Base-by-base conservation (phyloP, 108 stramenopile genomes). In the Cylindrotheca closterium region DNA sequence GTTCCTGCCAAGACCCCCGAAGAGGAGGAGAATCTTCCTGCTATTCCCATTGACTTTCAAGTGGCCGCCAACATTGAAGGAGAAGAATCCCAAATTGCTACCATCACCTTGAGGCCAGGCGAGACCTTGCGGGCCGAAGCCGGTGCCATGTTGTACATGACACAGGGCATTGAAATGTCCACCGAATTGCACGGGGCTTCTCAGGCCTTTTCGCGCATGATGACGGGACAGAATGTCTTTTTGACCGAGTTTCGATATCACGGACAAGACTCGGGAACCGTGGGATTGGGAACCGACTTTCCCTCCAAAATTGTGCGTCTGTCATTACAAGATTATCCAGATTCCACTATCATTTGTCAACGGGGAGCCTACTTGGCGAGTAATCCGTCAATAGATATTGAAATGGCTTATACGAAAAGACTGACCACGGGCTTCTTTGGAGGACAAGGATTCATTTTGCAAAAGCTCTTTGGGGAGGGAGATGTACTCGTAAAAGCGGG, bases 401-500 rank as follows among this genome's bases (percentile, higher is more conserved):
- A 84, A 48, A 82, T 91, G 76, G 94, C 85, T 63, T 84, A 86
- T 56, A 91, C 94, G 1, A 88, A 88, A 32, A 73, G 58, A 12
- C 70, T 93, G 60, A 81, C 74, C 18, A 61, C 88, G 0, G 94
- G 94, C 0, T 91, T 95, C 52, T 95, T 95, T 75, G 94, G 94
- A 21, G 94, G 94, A 7, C 88, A 95, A 63, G 94, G 94, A 0
- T 95, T 95, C 72, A 83, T 93, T n/a, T 60, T 95, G 60, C 94
- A 95, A 72, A 60, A 75, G 0, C 65, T 95, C 51, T 70, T 76
- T 2, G 94, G 94, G 0, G 54, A 75, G 12, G 94, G 94, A 19
- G 90, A 93, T 70, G 89, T 89, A 0, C 73, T 95, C 29, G 74
- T 95, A 45, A 87, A 93, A 58, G 94, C 86, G n/a, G 88, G 91